A percentile compares a stretch with the other conserved stretches of the same genome.
Conservation (phyloP, 208 protist genomes). For the Crithidia acanthocephali region DNA sequence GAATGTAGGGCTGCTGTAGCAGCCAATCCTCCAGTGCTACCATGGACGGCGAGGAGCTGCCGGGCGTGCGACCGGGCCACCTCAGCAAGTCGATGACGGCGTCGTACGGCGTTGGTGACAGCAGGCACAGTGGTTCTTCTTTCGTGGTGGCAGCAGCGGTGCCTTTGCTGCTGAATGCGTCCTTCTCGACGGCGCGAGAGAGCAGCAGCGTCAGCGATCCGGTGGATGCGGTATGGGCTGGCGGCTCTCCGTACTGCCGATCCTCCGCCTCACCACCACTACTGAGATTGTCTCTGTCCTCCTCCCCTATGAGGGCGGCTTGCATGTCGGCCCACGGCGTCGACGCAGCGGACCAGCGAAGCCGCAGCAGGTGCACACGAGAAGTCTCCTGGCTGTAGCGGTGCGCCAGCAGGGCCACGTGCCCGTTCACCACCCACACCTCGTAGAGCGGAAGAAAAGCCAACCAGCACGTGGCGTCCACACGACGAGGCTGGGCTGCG, state of each 20-base stretch:
- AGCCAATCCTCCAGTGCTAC: slow-evolving; percentile 38
- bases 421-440: slow-evolving; percentile 80
- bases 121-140: slow-evolving; percentile 24
- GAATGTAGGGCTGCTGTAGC: slow-evolving; percentile 18
- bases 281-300: not conserved
- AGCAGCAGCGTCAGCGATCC: slow-evolving; percentile 23
- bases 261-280: not conserved
- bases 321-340: slow-evolving; percentile 26
- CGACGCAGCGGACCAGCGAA: slow-evolving; percentile 24
- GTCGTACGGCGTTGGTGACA: slow-evolving; percentile 26
- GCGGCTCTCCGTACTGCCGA: not conserved
- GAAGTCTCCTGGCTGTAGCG: slow-evolving; percentile 42
- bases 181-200: slow-evolving; percentile 5
- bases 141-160: not conserved
- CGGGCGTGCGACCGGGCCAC: slow-evolving; percentile 15
- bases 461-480: slow-evolving; percentile 49
- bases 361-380: slow-evolving; percentile 37
- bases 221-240: not conserved
- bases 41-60: slow-evolving; percentile 16
- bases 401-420: slow-evolving; percentile 57
- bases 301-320: slow-evolving; percentile 8
- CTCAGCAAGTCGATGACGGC: slow-evolving; percentile 30
- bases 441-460: slow-evolving; percentile 45
- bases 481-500: slow-evolving; percentile 28
- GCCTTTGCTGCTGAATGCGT: not conserved